These are phyloP conservation scores for Xylariaceae sp. DNA, from an alignment of 2,329 filamentous ascomycete species.

Conservation along the genomic window DNA sequence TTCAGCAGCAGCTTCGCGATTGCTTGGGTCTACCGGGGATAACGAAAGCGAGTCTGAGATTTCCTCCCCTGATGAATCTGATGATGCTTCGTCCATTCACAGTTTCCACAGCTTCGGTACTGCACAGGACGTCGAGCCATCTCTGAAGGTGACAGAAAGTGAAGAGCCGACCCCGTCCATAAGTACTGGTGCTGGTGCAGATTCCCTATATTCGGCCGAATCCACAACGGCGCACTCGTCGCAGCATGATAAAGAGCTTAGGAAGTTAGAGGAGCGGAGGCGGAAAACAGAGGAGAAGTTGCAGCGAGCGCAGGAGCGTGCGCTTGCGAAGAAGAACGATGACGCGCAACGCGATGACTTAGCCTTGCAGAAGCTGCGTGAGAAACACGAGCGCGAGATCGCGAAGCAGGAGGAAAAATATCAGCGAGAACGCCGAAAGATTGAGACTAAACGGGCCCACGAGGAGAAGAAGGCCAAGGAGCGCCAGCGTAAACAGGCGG, in stretches of 20 bases:
- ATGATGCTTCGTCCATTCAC: slow-evolving; percentile 54
- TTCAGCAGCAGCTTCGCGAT: slow-evolving; percentile 57
- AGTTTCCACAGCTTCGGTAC: slow-evolving; percentile 62
- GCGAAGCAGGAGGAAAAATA: slow-evolving; percentile 73
- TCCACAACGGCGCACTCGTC: slow-evolving; percentile 43
- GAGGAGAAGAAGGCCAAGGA: slow-evolving; percentile 68
- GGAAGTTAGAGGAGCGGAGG: slow-evolving; percentile 64
- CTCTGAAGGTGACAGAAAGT: slow-evolving; percentile 22
- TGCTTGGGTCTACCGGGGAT: slow-evolving; percentile 44
- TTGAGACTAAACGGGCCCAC: slow-evolving; percentile 67
- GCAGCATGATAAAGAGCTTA: slow-evolving; percentile 68
- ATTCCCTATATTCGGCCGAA: slow-evolving; percentile 49
- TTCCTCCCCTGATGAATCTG: slow-evolving; percentile 40
- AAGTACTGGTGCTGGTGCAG: slow-evolving; percentile 29
- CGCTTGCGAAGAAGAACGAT: slow-evolving; percentile 48
- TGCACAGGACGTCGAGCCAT: slow-evolving; percentile 48
- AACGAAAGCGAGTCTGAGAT: slow-evolving; percentile 42
- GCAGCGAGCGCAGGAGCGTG: slow-evolving; percentile 37
- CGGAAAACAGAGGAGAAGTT: slow-evolving; percentile 52
- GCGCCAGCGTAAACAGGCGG: slow-evolving; percentile 55
- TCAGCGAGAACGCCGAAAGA: slow-evolving; percentile 66
- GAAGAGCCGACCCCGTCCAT: slow-evolving; percentile 33
- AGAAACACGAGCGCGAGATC: slow-evolving; percentile 68
- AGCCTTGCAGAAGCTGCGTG: slow-evolving; percentile 62
- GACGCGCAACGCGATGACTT: slow-evolving; percentile 51